A percentile compares a stretch with the other conserved stretches of the same genome.
Evolutionary conservation across 1,139 yeast genomes (phyloP).

Genomic region (Suhomyces bolitotheri): DNA sequence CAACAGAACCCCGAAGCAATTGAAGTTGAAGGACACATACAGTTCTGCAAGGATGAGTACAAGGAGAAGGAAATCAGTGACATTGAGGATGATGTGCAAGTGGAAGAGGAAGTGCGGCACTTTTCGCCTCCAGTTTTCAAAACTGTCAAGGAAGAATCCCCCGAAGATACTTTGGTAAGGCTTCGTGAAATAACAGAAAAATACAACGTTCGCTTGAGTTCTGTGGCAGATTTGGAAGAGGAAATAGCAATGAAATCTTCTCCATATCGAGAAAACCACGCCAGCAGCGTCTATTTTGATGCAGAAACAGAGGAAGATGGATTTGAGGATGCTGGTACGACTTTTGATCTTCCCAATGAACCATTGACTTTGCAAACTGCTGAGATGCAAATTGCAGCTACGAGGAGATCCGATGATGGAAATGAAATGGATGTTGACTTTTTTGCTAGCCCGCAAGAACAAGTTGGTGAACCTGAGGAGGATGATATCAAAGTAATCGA

Average conservation of each 20-base stretch:
- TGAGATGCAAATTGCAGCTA: neutral
- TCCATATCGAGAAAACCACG: neutral
- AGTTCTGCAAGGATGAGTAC: neutral
- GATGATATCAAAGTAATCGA: too few species aligned
- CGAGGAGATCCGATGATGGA: neutral
- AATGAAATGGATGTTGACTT: too few species aligned
- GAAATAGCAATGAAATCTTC: constrained; percentile 16
- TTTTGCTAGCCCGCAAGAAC: too few species aligned
- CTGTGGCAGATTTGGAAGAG: constrained; percentile 32
- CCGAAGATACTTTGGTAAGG: constrained; percentile 29
- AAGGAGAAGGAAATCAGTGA: constrained; percentile 3
- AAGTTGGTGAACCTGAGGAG: too few species aligned
- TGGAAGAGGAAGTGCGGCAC: neutral
- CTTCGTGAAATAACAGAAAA: constrained; percentile 35
- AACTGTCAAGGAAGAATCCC: constrained; percentile 35
- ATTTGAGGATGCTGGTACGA: constrained; percentile 1
- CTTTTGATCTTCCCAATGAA: constrained; percentile 4
- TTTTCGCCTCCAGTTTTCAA: constrained; percentile 29
- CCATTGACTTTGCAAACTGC: constrained; percentile 5
- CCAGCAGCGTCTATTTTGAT: neutral
- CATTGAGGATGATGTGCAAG: constrained; percentile 1
- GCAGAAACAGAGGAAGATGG: neutral
- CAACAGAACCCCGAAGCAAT: neutral
- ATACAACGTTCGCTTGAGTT: constrained; percentile 32
- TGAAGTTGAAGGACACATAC: neutral